Percentiles rank a stretch among this genome's conserved stretches.
Conservation (phyloP, 257 asterid species). For the Phtheirospermum japonicum region DNA sequence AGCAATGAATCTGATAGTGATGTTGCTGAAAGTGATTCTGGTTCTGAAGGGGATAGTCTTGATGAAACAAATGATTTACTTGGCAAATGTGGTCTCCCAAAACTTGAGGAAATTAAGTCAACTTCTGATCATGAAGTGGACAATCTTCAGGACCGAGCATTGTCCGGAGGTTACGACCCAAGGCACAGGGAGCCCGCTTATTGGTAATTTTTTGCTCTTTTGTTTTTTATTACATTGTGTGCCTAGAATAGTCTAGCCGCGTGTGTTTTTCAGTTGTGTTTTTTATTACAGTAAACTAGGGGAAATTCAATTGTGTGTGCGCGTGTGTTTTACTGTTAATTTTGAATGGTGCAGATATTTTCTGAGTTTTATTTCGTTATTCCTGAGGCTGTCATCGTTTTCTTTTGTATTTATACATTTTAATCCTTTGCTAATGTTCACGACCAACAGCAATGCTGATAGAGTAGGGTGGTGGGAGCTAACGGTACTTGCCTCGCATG, state of each 20-base stretch:
- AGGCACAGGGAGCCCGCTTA: constrained; percentile 82
- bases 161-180: constrained; percentile 72
- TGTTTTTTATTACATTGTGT: background rate
- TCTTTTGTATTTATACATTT: background rate
- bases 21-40: constrained; percentile 46
- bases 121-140: constrained; percentile 27
- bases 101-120: constrained; percentile 33
- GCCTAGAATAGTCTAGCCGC: background rate
- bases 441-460: constrained; percentile 76
- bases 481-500: constrained; percentile 72
- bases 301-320: no score
- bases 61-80: constrained; percentile 44
- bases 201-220: constrained; percentile 44
- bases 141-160: constrained; percentile 29
- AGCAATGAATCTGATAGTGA: constrained; percentile 35
- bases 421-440: constrained; percentile 18
- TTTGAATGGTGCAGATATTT: no score
- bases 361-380: background rate
- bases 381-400: background rate
- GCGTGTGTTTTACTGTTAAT: no score
- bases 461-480: constrained; percentile 95
- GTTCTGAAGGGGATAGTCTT: constrained; percentile 41
- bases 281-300: no score
- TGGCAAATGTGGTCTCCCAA: constrained; percentile 35
- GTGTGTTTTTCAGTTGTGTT: no score